Evolutionary conservation across 345 rosid genomes (phyloP), one percentile per base, ranked within the genome.

Genomic region (Sonneratia caseolaris): DNA sequence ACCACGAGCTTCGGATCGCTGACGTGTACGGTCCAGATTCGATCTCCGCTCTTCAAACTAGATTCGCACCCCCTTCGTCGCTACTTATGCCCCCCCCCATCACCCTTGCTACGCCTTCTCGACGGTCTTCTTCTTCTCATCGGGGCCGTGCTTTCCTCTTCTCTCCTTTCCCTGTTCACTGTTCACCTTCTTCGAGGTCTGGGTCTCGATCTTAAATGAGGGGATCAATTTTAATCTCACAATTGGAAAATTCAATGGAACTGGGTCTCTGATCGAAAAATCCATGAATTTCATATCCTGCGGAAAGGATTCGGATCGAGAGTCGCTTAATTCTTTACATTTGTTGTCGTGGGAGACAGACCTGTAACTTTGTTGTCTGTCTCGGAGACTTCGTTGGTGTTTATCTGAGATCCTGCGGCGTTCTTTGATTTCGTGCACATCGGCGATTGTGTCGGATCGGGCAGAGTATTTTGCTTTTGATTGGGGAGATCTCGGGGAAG

Each of bases 21-120:
- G 91, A 93, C 94, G 94, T 89, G 97, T 80, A 85, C 89, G 98
- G 88, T 13, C 72, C 45, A 77, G 96, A 93, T 91, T 83, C 61
- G 78, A 78, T 42, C 49, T 27, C 37, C 45, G 19, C n/a, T 18
- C 19, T 66, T 14, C 37, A 55, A 67, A n/a, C 65, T 78, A 74
- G 85, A 91, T 83, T 79, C 83, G 71, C 80, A 4, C 45, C 51
- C 68, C 56, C 37, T 24, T 47, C 68, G 35, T 66, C 51, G 15
- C 7, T 78, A 74, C 75, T 75, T 72, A 53, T 47, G n/a, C n/a
- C n/a, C 62, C 19, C 35, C 37, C 32, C 1, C 66, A 27, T 12
- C 18, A 14, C 43, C 1, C 16, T 3, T 24, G n/a, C 59, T 6
- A 4, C 8, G 4, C 0, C 0, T 1, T 7, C 13, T 7, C 16